Base-by-base conservation (phyloP, 257 asterid species). In the Leonotis leonurus region DNA sequence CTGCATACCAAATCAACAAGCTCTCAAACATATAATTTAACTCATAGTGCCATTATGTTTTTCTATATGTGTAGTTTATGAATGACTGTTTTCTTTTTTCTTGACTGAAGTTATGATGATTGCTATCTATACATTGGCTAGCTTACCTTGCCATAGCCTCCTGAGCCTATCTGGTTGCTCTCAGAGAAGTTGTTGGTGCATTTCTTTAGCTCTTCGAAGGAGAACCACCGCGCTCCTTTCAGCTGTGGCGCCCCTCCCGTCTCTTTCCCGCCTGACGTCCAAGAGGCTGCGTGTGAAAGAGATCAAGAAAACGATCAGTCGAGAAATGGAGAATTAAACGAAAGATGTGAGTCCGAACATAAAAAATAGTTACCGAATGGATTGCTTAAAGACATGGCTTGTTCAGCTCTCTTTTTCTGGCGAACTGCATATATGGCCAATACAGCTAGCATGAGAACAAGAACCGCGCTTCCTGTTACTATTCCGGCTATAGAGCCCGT, bases 141-240 rank as follows among this genome's bases (percentile, higher is more conserved):
- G 11, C 59, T 57, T 57, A 90, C 99, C 92, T 87, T 93, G 68
- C 97, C 99, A 69, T 93, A 93, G 67, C 99, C 99, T 56, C 99
- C 99, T 1, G 94, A 86, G n/a, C 97, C 99, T 62, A 89, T 78
- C 78, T 73, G 89, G 60, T 89, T 89, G 72, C 71, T 78, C 39
- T 78, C 77, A 0, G 88, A 83, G 75, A 93, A 93, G 79, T 85
- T 85, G 41, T 72, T 81, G 10, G 96, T 83, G 79, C 84, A 79
- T 81, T 82, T 89, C 80, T 85, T 93, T 62, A 93, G 85, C 76
- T 93, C 99, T 10, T 87, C 97, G 21, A 78, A 89, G 24, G 97
- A 87, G 77, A 93, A 93, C 95, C 95, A 89, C 68, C 97, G 77
- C 0, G 96, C 91, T 27, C 99, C 99, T 84, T 89, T 89, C 54